Evolutionary conservation across 805 yeast genomes (phyloP).

Genomic region (Suhomyces xylopsoci): DNA sequence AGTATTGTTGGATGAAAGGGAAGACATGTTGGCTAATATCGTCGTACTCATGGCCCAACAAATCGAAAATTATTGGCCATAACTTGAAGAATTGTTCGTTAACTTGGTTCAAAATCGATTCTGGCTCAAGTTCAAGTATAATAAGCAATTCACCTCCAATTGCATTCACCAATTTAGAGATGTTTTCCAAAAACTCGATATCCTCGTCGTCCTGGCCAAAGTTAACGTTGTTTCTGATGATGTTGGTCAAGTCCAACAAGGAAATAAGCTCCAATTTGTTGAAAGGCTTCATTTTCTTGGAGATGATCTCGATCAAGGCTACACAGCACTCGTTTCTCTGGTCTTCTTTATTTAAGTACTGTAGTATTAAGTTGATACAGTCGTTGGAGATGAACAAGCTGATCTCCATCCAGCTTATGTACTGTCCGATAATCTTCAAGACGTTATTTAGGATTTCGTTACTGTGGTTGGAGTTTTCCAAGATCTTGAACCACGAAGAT

Average conservation of each 20-base stretch:
- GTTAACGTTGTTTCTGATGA: constrained; percentile 33
- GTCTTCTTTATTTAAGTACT: constrained; percentile 47
- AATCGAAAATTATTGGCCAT: constrained; percentile 64
- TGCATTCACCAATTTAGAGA: constrained; percentile 70
- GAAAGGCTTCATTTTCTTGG: constrained; percentile 75
- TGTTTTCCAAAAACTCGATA: constrained; percentile 69
- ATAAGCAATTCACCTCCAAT: constrained; percentile 75
- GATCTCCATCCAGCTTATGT: constrained; percentile 91
- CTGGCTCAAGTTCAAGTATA: constrained; percentile 52
- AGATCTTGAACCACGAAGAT: constrained; percentile 61
- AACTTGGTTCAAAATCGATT: constrained; percentile 32
- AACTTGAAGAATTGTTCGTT: constrained; percentile 22
- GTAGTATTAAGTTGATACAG: constrained; percentile 56
- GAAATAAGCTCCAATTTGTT: constrained; percentile 68
- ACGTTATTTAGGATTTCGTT: constrained; percentile 54
- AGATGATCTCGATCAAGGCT: constrained; percentile 60
- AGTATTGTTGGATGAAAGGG: constrained; percentile 72
- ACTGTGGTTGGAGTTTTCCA: constrained; percentile 34
- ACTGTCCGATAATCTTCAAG: constrained; percentile 71
- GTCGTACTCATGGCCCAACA: constrained; percentile 79
- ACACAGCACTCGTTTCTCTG: constrained; percentile 58
- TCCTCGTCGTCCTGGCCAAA: constrained; percentile 38
- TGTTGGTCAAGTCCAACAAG: constrained; percentile 61
- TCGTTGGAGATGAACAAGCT: constrained; percentile 62
- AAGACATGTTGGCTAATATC: constrained; percentile 83